A percentile compares a stretch with the other conserved stretches of the same genome.
Conservation (phyloP, 2,329 filamentous ascomycete genomes). For the Zopfia rhizophila region DNA sequence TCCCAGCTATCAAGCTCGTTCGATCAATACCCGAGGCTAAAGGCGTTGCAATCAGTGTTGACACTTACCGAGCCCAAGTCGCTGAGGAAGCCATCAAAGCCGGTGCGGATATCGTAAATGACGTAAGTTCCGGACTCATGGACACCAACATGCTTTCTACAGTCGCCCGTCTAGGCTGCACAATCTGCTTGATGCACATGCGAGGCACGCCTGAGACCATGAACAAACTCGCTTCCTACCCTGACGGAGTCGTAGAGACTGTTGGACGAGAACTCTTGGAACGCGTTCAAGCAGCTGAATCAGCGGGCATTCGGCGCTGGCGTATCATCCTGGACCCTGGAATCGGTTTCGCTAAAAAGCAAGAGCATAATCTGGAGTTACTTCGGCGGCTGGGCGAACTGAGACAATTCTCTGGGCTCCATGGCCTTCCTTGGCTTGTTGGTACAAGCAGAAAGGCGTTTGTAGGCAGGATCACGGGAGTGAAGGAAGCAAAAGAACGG, state of each 20-base stretch:
- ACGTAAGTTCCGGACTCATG: constrained; percentile 84
- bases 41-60: constrained; percentile 81
- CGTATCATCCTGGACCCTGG: constrained; percentile 94
- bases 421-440: constrained; percentile 85
- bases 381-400: constrained; percentile 74
- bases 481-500: constrained; percentile 74
- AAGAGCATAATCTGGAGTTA: constrained; percentile 82
- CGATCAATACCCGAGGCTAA: constrained; percentile 71
- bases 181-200: constrained; percentile 92
- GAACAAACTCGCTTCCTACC: constrained; percentile 72
- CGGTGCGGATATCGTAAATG: constrained; percentile 94
- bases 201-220: constrained; percentile 87
- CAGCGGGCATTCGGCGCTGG: constrained; percentile 88
- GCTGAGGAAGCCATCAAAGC: constrained; percentile 78
- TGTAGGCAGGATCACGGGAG: constrained; percentile 83
- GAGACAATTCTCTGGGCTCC: constrained; percentile 59
- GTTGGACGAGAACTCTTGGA: constrained; percentile 74
- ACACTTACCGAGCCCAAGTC: constrained; percentile 90
- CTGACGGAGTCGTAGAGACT: constrained; percentile 71
- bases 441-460: constrained; percentile 92
- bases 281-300: constrained; percentile 79
- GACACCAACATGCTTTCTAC: constrained; percentile 85
- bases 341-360: constrained; percentile 90
- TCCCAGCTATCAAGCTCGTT: constrained; percentile 81
- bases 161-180: constrained; percentile 79